Base-by-base conservation (phyloP, 2,329 filamentous ascomycete genomes). In the Herpotrichia juniperi region DNA sequence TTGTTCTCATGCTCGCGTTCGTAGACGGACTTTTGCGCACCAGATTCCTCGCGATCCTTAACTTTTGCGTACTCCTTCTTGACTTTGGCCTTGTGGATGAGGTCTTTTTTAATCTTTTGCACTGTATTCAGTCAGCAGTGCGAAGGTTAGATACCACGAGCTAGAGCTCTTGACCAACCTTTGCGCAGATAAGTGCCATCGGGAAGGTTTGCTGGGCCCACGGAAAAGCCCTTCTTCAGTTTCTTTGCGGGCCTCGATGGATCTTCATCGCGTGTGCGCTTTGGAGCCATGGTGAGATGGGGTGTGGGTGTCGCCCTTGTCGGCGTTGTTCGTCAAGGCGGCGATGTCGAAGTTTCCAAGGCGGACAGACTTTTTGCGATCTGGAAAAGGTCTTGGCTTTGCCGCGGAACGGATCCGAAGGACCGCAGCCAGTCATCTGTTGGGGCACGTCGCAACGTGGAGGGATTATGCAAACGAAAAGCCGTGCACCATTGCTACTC, bases 11-110 rank as follows among this genome's bases (percentile, higher is more conserved):
- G 49, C 46, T 74, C 67, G 43, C 72, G 51, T 51, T 50, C 65
- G 58, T 60, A 67, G 57, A 62, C 77, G 67, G 59, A 73, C 55
- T 53, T 76, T 64, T 64, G 62, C 9, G 63, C 56, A 24, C 62
- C 62, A 32, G 71, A 72, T 32, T 78, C 72, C 69, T 85, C 80
- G 42, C 79, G 77, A 34, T 86, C 86, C 74, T 93, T 93, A 58
- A 96, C 79, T 75, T 96, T 97, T 57, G 89, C 89, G 71, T 96
- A 97, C 35, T 89, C 85, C 75, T 96, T 96, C 76, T 93, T 94
- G 57, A 96, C 82, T 75, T 97, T 96, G 54, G 93, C 92, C 73
- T 94, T 96, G 74, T 92, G 86, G 65, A 97, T 97, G 50, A 96
- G 79, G 60, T 90, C 85, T 59, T 88, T 83, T 76, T 97, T 97